Conservation (phyloP, 1,284 basidiomycete genomes). For the Rhodotorula sp. region DNA sequence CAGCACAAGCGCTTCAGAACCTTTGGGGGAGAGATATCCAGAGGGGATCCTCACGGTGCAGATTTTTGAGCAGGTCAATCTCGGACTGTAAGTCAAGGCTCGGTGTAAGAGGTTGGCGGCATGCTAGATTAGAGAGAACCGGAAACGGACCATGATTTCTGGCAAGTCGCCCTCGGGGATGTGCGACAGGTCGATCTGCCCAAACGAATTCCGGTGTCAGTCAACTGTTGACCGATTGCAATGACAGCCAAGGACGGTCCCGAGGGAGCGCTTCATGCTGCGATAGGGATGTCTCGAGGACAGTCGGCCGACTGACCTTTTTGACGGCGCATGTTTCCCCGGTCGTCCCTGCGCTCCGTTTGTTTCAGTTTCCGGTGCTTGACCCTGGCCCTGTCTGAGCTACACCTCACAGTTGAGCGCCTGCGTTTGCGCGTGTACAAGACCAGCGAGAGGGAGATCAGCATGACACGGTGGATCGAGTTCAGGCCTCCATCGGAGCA, state of each 20-base stretch:
- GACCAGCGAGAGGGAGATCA: not conserved
- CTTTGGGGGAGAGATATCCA: no score
- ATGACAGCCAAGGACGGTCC: no score
- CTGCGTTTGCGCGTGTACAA: constrained; percentile 31
- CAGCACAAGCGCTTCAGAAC: no score
- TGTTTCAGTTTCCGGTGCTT: not conserved
- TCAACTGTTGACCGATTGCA: not conserved
- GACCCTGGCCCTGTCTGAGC: no score
- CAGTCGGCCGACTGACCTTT: constrained; percentile 10
- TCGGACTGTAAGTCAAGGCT: constrained; percentile 66
- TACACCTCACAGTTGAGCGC: constrained; percentile 74
- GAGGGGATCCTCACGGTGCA: constrained; percentile 57
- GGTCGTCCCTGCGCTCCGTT: constrained; percentile 27
- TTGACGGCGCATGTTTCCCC: constrained; percentile 50
- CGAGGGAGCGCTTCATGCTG: no score
- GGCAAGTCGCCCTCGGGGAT: constrained; percentile 89
- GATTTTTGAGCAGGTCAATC: constrained; percentile 95
- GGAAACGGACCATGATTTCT: constrained; percentile 83
- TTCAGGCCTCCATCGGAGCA: not conserved
- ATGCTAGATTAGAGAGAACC: no score
- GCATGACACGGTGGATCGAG: not conserved
- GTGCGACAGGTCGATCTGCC: constrained; percentile 66
- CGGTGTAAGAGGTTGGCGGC: no score
- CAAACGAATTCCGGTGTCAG: no score
- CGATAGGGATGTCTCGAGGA: no score